A percentile compares a stretch with the other conserved stretches of the same genome.
phyloP scores from a whole-genome alignment of 2,329 filamentous ascomycete genomes.

The Corinectria fuckeliana region DNA sequence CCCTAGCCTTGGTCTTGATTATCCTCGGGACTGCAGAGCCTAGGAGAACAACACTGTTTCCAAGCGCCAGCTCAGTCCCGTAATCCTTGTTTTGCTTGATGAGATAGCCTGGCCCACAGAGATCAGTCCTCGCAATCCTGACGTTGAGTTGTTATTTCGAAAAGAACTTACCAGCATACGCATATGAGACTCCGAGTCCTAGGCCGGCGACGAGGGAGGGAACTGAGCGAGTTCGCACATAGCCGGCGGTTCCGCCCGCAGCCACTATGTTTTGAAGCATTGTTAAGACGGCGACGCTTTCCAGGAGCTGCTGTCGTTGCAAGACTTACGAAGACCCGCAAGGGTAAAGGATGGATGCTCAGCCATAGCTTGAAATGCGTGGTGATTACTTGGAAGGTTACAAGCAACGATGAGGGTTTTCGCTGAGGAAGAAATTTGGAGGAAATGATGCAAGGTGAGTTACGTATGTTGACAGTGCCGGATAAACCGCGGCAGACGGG shows the following conservation, averaged over 20 bases:
- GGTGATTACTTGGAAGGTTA: background rate
- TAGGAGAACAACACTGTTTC: constrained; percentile 47
- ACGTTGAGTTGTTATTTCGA: background rate
- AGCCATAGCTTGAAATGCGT: constrained; percentile 39
- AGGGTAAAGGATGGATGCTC: constrained; percentile 51
- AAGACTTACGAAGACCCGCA: constrained; percentile 45
- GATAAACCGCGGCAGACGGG: background rate
- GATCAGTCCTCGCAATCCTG: background rate
- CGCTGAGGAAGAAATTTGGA: background rate
- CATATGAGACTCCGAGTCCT: constrained; percentile 35
- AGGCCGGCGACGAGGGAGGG: constrained; percentile 37
- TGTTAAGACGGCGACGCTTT: background rate
- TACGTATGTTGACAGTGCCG: background rate
- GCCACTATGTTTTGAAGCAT: constrained; percentile 20
- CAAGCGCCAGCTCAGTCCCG: constrained; percentile 49
- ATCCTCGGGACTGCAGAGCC: constrained; percentile 47
- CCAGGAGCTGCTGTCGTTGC: accelerated
- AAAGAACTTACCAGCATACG: constrained; percentile 29
- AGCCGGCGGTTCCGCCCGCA: constrained; percentile 35
- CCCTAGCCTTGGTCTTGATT: constrained; percentile 47
- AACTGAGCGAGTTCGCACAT: constrained; percentile 34
- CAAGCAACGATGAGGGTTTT: background rate
- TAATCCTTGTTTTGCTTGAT: constrained; percentile 52
- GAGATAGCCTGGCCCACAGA: constrained; percentile 43
- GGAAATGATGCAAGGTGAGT: background rate